Base-by-base conservation (phyloP, 139 green algal genomes). In the Closterium sp. region DNA sequence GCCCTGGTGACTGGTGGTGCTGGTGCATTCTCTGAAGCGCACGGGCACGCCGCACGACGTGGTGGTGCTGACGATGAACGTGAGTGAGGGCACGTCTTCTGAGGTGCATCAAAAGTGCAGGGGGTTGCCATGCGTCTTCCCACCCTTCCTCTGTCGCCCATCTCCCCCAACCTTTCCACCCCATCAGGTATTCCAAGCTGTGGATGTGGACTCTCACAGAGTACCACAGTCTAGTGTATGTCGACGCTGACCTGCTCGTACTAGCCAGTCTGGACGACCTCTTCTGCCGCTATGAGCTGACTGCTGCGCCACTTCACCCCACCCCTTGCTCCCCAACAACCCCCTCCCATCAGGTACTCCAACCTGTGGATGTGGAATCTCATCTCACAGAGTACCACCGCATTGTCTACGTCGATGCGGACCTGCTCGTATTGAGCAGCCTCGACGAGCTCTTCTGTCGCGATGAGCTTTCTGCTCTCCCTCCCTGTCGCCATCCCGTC, bases 241-340 rank as follows among this genome's bases (percentile, higher is more conserved):
- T 95, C 28, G 93, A 95, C 22, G 90, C 87, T 0, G 91, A 95
- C 91, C 95, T 95, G 84, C 93, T 94, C 45, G 19, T 95, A 9
- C 4, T 95, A 9, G 17, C 32, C 85, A 92, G 89, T 32, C 28
- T 95, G 3, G 91, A 95, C 84, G 70, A 93, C 1, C 93, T 95
- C 29, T 95, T 50, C 38, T 50, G 4, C 38, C 38, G 38, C 7
- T 7, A 50, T 13, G 38, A 50, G 38, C 38, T 50, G 4, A 11
- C 38, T 50, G 38, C 38, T 50, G n/a, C n/a, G n/a, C n/a, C n/a
- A n/a, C n/a, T 13, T 9, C 38, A 50, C 38, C 7, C n/a, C 38
- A 50, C 13, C 38, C 38, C 7, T 50, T 9, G 11, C 38, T 9
- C 13, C 38, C 38, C 17, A n/a, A n/a, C 62, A n/a, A n/a, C n/a